Percentiles rank a stretch among this genome's conserved stretches.
Evolutionary conservation across 257 asterid genomes (phyloP).

Genomic region (Lavandula angustifolia): DNA sequence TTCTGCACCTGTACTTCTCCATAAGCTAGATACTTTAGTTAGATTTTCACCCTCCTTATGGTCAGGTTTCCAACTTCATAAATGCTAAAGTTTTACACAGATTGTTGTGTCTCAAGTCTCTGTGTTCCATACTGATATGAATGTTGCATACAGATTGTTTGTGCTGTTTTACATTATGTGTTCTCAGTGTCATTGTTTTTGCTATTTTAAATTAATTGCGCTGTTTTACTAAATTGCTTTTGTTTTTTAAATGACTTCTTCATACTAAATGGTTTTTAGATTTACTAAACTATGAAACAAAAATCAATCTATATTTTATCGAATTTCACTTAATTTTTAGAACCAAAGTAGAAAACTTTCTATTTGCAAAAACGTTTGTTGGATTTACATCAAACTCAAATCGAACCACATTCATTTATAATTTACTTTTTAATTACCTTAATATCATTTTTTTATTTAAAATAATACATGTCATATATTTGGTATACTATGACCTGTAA

Average conservation of each 20-base stretch:
- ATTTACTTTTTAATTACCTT: too few species aligned
- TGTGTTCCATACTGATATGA: background rate
- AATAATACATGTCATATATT: too few species aligned
- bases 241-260: background rate
- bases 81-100: background rate
- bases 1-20: background rate
- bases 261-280: background rate
- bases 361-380: background rate
- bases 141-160: background rate
- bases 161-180: background rate
- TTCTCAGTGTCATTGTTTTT: background rate
- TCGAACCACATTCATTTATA: too few species aligned
- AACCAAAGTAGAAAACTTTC: background rate
- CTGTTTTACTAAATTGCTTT: background rate
- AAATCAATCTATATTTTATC: background rate
- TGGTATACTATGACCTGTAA: too few species aligned
- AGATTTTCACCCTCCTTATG: constrained; percentile 9
- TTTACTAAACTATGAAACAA: background rate
- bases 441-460: too few species aligned
- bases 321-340: too few species aligned
- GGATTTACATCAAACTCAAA: too few species aligned
- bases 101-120: background rate
- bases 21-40: background rate
- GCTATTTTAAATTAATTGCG: too few species aligned
- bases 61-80: background rate